Percentiles rank a stretch among this genome's conserved stretches.
These are phyloP conservation scores for Rutstroemia sp. DNA, from an alignment of 2,329 filamentous ascomycete genomes.

Conservation along the genomic window DNA sequence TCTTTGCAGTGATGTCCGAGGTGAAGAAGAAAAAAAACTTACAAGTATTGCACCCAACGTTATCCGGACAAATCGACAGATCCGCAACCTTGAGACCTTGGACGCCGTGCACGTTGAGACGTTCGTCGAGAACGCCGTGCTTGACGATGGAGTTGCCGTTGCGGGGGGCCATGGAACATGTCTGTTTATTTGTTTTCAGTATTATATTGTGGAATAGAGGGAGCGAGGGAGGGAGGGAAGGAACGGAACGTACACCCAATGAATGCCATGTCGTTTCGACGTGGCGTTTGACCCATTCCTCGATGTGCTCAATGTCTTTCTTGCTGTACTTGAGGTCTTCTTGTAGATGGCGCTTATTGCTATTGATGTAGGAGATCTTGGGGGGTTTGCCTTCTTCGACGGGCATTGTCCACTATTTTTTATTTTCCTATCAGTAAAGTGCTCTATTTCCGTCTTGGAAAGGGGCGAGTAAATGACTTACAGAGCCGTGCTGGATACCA, in stretches of 20 bases:
- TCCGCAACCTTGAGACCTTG: slow-evolving; percentile 38
- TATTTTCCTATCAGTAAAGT: background rate
- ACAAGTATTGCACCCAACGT: slow-evolving; percentile 39
- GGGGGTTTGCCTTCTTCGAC: slow-evolving; percentile 45
- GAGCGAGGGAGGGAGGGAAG: too few relatives aligned
- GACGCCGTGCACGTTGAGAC: slow-evolving; percentile 34
- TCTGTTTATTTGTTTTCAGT: slow-evolving; percentile 31
- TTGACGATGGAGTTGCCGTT: slow-evolving; percentile 66
- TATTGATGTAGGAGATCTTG: slow-evolving; percentile 47
- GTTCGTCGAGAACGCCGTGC: slow-evolving; percentile 34
- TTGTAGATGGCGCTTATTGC: slow-evolving; percentile 52
- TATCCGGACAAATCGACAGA: slow-evolving; percentile 30
- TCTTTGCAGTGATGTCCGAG: background rate
- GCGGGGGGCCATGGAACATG: slow-evolving; percentile 34
- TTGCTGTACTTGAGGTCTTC: slow-evolving; percentile 60
- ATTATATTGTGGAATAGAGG: background rate
- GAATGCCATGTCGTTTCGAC: slow-evolving; percentile 36
- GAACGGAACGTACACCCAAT: slow-evolving; percentile 31
- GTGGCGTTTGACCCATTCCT: slow-evolving; percentile 53
- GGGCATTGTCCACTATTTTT: slow-evolving; percentile 50
- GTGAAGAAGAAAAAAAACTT: background rate
- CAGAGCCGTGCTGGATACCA: slow-evolving; percentile 39
- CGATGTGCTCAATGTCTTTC: slow-evolving; percentile 43
- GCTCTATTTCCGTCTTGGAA: background rate
- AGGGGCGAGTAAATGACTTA: background rate